Evolutionary conservation across 1,139 yeast species (phyloP), one percentile per base, ranked within the genome.

Genomic region (Candida sanyaensis): DNA sequence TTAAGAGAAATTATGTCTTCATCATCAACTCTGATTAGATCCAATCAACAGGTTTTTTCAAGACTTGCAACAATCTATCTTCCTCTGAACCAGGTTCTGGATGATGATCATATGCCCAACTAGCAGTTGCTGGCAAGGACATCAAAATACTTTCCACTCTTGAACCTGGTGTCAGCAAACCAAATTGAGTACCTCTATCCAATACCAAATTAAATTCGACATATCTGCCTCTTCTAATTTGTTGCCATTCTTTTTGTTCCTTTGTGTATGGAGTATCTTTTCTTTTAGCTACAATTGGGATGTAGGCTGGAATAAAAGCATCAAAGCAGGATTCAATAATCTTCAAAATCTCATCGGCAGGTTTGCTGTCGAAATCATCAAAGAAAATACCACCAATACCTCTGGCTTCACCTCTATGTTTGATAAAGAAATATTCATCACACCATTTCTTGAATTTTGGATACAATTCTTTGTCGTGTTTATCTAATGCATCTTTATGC

Each of bases 361-460:
- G 82, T 59, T 82, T 79, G 53, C 80, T 79, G 60, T 89, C 92
- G 58, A 86, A 80, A 66, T 93, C 99, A 65, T 93, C 99, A 65
- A 90, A 93, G 77, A 93, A 93, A 51, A 93, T 92, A 50, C 99
- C 99, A 45, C 99, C 99, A 57, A 93, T 76, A 51, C 99, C 99
- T 68, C 99, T 81, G 41, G 90, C 77, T 70, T 93, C 99, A 51
- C 79, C 73, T 64, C 99, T 80, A 73, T 92, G 98, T 53, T 86
- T 81, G 68, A 92, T 91, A 66, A 65, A 82, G 68, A 92, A 93
- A 69, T 93, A 93, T 62, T 89, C 83, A 65, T 93, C 99, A 65
- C 98, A 92, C 99, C 99, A 93, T 61, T 84, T 80, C 74, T 93
- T 93, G 77, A 82, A 92, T 57, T 81, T 78, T 32, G 96, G 95